These are phyloP conservation scores for Venturia oleaginea DNA, from an alignment of 2,329 filamentous ascomycete genomes.

Conservation along the genomic window DNA sequence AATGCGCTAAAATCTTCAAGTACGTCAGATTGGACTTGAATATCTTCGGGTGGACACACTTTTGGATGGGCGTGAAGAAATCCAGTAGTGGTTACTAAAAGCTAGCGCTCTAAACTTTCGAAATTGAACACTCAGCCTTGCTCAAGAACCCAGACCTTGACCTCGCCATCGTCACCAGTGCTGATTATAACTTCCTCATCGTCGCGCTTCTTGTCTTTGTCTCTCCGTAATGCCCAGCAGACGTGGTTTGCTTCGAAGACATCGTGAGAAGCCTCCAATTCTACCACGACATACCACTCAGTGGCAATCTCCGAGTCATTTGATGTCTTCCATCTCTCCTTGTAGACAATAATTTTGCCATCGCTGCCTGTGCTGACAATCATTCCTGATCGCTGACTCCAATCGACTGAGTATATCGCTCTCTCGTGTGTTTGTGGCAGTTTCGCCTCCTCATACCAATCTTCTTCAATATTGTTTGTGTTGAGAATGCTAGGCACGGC, in stretches of 20 bases:
- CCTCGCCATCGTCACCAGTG: conserved; percentile 84
- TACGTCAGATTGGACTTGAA: no score
- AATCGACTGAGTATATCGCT: conserved; percentile 75
- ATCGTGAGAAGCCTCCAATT: conserved; percentile 68
- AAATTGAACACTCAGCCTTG: not conserved
- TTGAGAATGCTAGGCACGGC: conserved; percentile 87
- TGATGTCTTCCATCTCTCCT: conserved; percentile 44
- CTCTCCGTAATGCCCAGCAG: conserved; percentile 73
- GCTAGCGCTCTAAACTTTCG: no score
- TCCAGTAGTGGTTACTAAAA: no score
- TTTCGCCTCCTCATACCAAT: conserved; percentile 70
- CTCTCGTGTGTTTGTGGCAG: conserved; percentile 69
- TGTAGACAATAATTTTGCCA: conserved; percentile 70
- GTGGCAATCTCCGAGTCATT: conserved; percentile 27
- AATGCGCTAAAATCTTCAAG: no score
- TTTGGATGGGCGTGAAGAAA: no score
- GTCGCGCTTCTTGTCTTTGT: conserved; percentile 50
- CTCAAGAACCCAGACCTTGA: conserved; percentile 61
- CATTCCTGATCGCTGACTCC: conserved; percentile 69
- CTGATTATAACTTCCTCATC: conserved; percentile 79
- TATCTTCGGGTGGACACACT: no score
- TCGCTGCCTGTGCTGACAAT: conserved; percentile 88
- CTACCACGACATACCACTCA: conserved; percentile 63
- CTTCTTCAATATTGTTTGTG: conserved; percentile 60
- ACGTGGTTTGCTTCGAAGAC: conserved; percentile 93